Evolutionary conservation across 257 asterid genomes (phyloP), one percentile per base, ranked within the genome.

Genomic region (Fraxinus quadrangulata): DNA sequence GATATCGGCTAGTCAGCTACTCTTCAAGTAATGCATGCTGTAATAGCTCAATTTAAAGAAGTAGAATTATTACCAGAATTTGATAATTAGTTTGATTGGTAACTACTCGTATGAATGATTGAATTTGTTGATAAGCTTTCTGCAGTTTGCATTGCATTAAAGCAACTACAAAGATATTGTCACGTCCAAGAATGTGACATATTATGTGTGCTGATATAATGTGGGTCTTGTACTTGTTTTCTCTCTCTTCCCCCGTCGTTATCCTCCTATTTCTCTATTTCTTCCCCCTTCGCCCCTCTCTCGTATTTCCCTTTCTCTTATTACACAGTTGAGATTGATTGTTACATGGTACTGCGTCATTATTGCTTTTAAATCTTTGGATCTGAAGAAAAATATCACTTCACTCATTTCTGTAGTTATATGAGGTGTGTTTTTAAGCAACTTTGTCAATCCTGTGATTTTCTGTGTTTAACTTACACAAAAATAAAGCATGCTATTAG

Each of bases 381-480:
- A 45, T 24, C 54, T 65, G 21, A 65, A 75, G 51, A 71, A 70
- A 61, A 36, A 56, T 54, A 1, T 14, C 69, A 67, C 65, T 67
- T 80, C 61, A 56, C 73, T 77, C 56, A 59, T 34, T 81, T 65
- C 14, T 80, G 23, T 56, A 56, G 75, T 54, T 73, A 11, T 59
- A 34, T 19, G 72, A 68, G n/a, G 42, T 81, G 51, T 24, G 70
- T 33, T 28, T 71, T 37, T 40, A 61, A 61, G 31, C 31, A 63
- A 24, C 34, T 63, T 63, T 54, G 11, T 30, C 69, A 23, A 11
- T 26, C 34, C 69, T 23, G 26, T 54, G 34, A 63, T 23, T 23
- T 24, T 63, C 34, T 0, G 69, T 26, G 33, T 26, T 61, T 9
- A 24, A 3, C 31, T 54, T 24, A 0, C 69, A 63, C 34, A 23